Percentiles rank a stretch among this genome's conserved stretches.
phyloP scores from a whole-genome alignment of 1,139 yeast species.

The Nematodospora anomalae region DNA sequence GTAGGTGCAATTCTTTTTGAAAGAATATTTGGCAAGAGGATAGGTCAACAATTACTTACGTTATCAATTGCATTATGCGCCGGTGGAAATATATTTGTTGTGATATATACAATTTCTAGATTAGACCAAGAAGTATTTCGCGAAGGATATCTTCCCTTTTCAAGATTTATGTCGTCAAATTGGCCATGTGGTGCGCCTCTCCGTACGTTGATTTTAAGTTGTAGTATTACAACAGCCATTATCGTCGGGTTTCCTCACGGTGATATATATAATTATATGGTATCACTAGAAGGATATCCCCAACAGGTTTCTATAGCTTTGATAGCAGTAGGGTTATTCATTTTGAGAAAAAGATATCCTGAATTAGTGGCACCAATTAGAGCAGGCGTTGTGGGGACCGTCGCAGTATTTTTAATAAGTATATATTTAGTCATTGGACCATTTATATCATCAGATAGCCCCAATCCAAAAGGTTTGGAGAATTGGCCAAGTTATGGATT shows the following conservation, averaged over 20 bases:
- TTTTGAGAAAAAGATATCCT: constrained; percentile 48
- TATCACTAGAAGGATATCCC: constrained; percentile 75
- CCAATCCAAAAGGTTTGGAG: constrained; percentile 44
- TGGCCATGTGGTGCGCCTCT: constrained; percentile 60
- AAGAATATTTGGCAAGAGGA: constrained; percentile 50
- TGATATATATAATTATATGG: constrained; percentile 74
- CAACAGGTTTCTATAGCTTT: constrained; percentile 49
- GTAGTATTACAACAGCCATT: constrained; percentile 36
- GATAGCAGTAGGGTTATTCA: constrained; percentile 53
- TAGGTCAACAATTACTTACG: constrained; percentile 56
- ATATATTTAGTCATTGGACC: constrained; percentile 48
- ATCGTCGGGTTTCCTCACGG: constrained; percentile 71
- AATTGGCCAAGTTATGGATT: constrained; percentile 55
- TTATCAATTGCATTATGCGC: constrained; percentile 59
- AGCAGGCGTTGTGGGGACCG: constrained; percentile 47
- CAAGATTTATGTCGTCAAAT: constrained; percentile 53
- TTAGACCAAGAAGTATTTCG: constrained; percentile 65
- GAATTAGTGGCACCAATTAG: constrained; percentile 49
- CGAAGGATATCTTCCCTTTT: constrained; percentile 61
- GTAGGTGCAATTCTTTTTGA: constrained; percentile 60
- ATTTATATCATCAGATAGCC: constrained; percentile 37
- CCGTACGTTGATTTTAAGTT: constrained; percentile 43
- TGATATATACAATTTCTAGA: constrained; percentile 57
- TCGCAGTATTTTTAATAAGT: constrained; percentile 39
- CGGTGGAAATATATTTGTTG: constrained; percentile 64